These are phyloP conservation scores for Trametes hirsuta DNA, from an alignment of 1,284 basidiomycete genomes.

Conservation along the genomic window DNA sequence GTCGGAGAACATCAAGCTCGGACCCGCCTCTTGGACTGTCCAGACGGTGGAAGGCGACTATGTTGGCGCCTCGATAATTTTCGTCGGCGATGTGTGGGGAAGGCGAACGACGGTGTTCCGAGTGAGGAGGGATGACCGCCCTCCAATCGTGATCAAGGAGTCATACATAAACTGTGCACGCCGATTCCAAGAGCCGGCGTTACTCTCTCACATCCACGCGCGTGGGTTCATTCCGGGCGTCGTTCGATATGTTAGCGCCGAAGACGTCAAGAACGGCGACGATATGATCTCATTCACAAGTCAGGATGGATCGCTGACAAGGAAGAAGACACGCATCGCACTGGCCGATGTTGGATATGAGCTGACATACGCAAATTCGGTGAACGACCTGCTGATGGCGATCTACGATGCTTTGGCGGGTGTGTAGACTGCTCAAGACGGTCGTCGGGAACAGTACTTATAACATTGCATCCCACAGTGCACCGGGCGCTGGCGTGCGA, in stretches of 20 bases:
- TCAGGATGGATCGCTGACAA: not conserved
- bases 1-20: not conserved
- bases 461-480: not conserved
- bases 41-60: not conserved
- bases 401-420: not conserved
- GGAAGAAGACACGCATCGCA: not conserved
- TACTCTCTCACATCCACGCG: not conserved
- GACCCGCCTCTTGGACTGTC: not conserved
- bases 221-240: constrained; percentile 1
- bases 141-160: not conserved
- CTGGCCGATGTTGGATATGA: not conserved
- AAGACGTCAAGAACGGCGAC: not conserved
- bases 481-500: not conserved
- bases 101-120: constrained; percentile 1
- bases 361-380: not conserved
- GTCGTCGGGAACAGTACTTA: not conserved
- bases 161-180: not conserved
- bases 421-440: not conserved
- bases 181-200: not conserved
- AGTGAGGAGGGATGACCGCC: not conserved
- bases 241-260: not conserved
- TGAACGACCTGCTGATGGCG: not conserved
- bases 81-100: not conserved
- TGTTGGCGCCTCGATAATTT: not conserved
- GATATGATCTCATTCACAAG: not conserved